Base-by-base conservation (phyloP, 345 rosid genomes). In the Pugionium dolabratum region DNA sequence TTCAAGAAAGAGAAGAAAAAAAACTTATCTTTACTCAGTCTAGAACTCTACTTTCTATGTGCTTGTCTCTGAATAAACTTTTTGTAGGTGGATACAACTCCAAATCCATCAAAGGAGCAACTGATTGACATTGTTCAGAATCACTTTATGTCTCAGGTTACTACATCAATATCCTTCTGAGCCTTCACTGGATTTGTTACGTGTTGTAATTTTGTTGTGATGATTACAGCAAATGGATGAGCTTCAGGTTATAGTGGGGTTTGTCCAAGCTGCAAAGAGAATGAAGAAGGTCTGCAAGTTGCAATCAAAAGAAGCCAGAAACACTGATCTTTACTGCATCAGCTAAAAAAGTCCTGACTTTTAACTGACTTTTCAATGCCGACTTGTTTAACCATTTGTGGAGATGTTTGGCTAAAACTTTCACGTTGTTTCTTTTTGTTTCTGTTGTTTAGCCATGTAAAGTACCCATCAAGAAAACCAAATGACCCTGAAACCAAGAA, bases 111-210 rank as follows among this genome's bases (percentile, higher is more conserved):
- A 5, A 86, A 77, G 72, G 97, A 90, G 78, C 86, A 90, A 78
- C 80, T 94, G 69, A 77, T 90, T 37, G 92, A 88, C 45, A 82
- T 76, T 47, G 89, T 94, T 61, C 96, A 90, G 58, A 85, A 90
- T 79, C 97, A 94, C 79, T 94, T 94, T 72, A 84, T 84, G 91
- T 79, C 99, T 9, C 99, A 94, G 97, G 99, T 94, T 18, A 18
- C 18, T 94, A 83, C 56, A 42, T 9, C 9, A 4, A 29, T 66
- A 18, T 18, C 18, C 47, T 32, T 40, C 25, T 51, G 42, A 52
- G 34, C 10, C 43, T 61, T 55, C 33, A 7, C 11, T 35, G 1
- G 45, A 43, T 18, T 5, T 48, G 49, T 9, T n/a, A 1, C 34
- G 25, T 54, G 28, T 34, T 35, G 1, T 46, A 18, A 4, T 42